A percentile compares a stretch with the other conserved stretches of the same genome.
These are phyloP conservation scores for Pistacia atlantica DNA, from an alignment of 345 rosid species.

Conservation along the genomic window DNA sequence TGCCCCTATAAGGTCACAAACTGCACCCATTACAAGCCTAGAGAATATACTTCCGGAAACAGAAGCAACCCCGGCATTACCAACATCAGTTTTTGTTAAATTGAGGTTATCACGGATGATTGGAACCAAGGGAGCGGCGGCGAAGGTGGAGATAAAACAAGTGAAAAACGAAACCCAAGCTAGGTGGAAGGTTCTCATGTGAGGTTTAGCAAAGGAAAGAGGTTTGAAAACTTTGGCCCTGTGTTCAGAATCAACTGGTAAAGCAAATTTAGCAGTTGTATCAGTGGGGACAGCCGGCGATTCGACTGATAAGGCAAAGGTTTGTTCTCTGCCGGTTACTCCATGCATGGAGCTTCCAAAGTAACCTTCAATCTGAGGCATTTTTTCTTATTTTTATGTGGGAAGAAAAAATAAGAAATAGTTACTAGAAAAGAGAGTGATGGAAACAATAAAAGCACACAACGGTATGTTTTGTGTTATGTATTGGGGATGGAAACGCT, in stretches of 20 bases:
- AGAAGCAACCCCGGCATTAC: conserved; percentile 90
- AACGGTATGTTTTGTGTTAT: conserved; percentile 2
- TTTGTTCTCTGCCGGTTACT: conserved; percentile 67
- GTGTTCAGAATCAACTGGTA: conserved; percentile 87
- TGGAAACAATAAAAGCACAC: background rate
- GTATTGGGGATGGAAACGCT: background rate
- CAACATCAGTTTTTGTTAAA: conserved; percentile 62
- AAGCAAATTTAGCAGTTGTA: conserved; percentile 53
- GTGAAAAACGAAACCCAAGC: conserved; percentile 91
- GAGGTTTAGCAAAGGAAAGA: conserved; percentile 77
- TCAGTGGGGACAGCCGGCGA: conserved; percentile 66
- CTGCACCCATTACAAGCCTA: conserved; percentile 86
- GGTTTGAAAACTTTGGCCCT: conserved; percentile 73
- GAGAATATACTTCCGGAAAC: conserved; percentile 90
- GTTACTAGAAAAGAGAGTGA: background rate
- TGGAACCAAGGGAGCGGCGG: conserved; percentile 89
- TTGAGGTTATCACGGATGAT: conserved; percentile 83
- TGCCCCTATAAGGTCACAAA: conserved; percentile 80
- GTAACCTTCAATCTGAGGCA: conserved; percentile 51
- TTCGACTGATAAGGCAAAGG: conserved; percentile 63
- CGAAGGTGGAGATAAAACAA: conserved; percentile 86
- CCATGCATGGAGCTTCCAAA: conserved; percentile 86
- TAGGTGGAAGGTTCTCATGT: conserved; percentile 87
- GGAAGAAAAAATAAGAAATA: background rate
- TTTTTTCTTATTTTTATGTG: conserved; percentile 19